Evolutionary conservation across 108 stramenopile genomes (phyloP).

Genomic region (Asterionellopsis glacialis): DNA sequence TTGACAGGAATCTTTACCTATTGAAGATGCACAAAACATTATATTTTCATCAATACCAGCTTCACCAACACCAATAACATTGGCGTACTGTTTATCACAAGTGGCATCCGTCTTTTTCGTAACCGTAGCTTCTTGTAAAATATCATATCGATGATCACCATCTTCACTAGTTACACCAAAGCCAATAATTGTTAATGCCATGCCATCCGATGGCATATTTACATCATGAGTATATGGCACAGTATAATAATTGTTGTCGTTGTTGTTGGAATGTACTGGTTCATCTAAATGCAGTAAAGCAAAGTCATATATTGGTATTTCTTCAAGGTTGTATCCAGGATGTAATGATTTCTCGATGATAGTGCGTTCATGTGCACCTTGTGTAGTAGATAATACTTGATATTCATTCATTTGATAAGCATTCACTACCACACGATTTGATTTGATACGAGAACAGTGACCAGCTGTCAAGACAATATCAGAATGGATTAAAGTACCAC

Average conservation of each 20-base stretch:
- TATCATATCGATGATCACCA: background rate
- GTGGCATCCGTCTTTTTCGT: constrained; percentile 7
- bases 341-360: background rate
- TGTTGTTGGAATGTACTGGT: background rate
- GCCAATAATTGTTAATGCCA: constrained; percentile 41
- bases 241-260: too few species aligned
- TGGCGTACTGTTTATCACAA: constrained; percentile 14
- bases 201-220: constrained; percentile 15
- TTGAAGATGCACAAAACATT: constrained; percentile 36
- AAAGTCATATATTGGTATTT: background rate
- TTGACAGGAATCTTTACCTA: constrained; percentile 46
- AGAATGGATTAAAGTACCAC: background rate
- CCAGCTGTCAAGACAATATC: background rate
- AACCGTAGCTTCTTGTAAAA: constrained; percentile 31
- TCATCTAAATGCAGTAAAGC: background rate
- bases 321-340: background rate
- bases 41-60: constrained; percentile 11
- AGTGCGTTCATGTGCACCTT: background rate
- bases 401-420: background rate
- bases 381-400: background rate
- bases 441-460: background rate
- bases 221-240: background rate
- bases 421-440: background rate
- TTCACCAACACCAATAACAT: background rate
- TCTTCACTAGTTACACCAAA: constrained; percentile 27